Evolutionary conservation across 345 rosid genomes (phyloP).

Genomic region (Eucalyptus cladocalyx): DNA sequence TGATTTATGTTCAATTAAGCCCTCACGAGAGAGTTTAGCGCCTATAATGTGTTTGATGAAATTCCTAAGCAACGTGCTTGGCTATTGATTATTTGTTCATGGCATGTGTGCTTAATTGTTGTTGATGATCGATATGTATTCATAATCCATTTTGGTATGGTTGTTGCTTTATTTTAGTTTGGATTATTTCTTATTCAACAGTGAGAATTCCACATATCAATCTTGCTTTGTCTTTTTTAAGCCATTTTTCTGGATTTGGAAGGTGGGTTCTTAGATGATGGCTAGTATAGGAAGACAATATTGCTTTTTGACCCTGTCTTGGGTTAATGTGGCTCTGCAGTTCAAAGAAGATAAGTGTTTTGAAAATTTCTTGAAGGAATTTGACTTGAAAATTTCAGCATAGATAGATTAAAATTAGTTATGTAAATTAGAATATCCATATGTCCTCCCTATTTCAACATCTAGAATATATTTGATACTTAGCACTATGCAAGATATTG

Average conservation of each 20-base stretch:
- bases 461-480: neutral
- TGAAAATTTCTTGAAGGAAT: neutral
- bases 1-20: no score
- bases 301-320: neutral
- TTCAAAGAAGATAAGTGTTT: neutral
- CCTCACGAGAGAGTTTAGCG: no score
- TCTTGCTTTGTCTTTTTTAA: neutral
- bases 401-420: neutral
- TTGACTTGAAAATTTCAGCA: neutral
- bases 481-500: neutral
- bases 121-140: neutral
- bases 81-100: no score
- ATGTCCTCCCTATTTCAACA: neutral
- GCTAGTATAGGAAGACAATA: neutral
- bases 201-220: neutral
- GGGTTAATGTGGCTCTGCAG: neutral
- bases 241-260: neutral
- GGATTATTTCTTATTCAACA: no score
- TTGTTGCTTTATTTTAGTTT: neutral
- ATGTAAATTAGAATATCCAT: neutral
- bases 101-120: neutral
- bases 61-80: neutral
- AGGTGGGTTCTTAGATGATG: neutral
- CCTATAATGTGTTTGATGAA: neutral
- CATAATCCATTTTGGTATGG: neutral